Base-by-base conservation (phyloP, 129 eudicot species). In the Escallonia herrerae region DNA sequence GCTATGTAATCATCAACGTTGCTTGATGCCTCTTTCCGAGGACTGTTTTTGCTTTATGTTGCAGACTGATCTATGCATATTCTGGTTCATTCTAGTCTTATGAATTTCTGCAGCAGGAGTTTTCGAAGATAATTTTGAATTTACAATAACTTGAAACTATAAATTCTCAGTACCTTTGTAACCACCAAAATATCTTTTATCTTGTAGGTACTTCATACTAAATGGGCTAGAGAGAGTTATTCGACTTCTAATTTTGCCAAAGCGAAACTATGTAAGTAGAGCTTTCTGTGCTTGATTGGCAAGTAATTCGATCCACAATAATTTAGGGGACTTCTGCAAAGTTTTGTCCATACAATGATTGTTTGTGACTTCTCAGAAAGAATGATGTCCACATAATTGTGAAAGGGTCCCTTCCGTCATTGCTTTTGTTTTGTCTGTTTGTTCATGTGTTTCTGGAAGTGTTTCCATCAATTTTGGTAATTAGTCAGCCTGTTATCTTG, bases 211-310 rank as follows among this genome's bases (percentile, higher is more conserved):
- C 82, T 93, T 93, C 70, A 76, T 93, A 69, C 52, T 77, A 68
- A 93, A 93, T 43, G 98, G 98, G 72, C 91, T 93, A 43, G 98
- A 93, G 85, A 85, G 91, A 82, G 88, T 93, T 65, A 67, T 88
- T 43, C 84, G 98, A 9, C 80, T 80, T 62, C 76, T 88, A 63
- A 80, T 88, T 63, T 65, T 93, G 76, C 96, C 86, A 15, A 86
- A 88, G 76, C 65, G 96, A 73, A 93, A 93, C 80, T 93, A 93
- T 80, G 98, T 93, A 77, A 79, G 96, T 68, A 67, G 62, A 15
- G n/a, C 8, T 43, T 40, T 64, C 42, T 51, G 49, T 5, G 5
- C 48, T 43, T 38, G 51, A 33, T 48, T 8, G 68, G 15, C 7
- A 63, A 15, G 11, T 48, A 39, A 8, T 47, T 45, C 49, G 9